Conservation (phyloP, 2,329 filamentous ascomycete genomes). For the Epichloe uncinata region DNA sequence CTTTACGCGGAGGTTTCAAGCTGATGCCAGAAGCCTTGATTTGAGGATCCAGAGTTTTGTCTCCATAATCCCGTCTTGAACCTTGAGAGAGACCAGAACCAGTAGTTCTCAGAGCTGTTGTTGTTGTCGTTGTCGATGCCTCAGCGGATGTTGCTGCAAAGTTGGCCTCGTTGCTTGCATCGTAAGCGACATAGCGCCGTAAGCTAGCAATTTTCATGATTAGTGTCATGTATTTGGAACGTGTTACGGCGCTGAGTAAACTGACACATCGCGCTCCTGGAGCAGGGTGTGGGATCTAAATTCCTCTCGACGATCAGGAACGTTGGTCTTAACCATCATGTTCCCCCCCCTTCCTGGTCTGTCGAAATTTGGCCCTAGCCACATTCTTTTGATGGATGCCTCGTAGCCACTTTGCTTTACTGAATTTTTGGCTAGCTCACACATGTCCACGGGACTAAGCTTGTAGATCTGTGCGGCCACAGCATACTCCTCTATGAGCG, state of each 20-base stretch:
- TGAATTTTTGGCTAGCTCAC: conserved; percentile 90
- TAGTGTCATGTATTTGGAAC: neutral
- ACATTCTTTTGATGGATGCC: conserved; percentile 74
- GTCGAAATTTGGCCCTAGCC: conserved; percentile 71
- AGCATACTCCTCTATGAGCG: conserved; percentile 93
- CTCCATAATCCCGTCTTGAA: neutral
- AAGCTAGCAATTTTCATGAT: conserved; percentile 18
- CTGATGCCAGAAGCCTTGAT: neutral
- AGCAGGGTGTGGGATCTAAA: conserved; percentile 78
- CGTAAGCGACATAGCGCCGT: conserved; percentile 28
- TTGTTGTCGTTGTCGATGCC: no score
- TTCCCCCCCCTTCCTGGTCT: conserved; percentile 72
- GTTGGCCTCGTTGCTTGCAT: conserved; percentile 12
- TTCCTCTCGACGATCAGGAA: conserved; percentile 81
- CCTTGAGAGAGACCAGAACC: neutral
- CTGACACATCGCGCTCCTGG: conserved; percentile 76
- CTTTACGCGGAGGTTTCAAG: neutral
- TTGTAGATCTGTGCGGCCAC: conserved; percentile 99
- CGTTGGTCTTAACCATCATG: conserved; percentile 88
- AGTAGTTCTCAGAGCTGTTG: neutral
- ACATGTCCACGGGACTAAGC: conserved; percentile 94
- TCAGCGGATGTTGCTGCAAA: conserved; percentile 1
- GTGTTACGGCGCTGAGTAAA: conserved; percentile 10
- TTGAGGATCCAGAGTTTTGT: neutral
- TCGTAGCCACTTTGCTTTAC: conserved; percentile 94